A percentile compares a stretch with the other conserved stretches of the same genome.
Evolutionary conservation across 106 monocot species (phyloP).

Genomic region (Dactylorhiza incarnata): DNA sequence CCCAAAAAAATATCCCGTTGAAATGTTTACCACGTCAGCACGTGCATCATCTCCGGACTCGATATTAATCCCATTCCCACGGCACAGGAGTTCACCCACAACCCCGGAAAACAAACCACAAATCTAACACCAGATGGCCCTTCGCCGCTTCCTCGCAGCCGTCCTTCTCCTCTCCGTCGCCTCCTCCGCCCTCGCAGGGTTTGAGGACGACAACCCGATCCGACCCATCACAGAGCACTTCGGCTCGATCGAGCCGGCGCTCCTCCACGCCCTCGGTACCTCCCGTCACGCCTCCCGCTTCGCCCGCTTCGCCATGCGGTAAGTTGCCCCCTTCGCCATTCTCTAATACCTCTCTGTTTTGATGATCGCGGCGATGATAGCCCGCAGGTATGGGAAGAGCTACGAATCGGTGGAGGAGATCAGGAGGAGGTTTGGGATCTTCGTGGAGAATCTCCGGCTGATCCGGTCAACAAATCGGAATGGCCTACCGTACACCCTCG

Average conservation of each 20-base stretch:
- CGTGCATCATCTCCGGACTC: slow-evolving; percentile 2
- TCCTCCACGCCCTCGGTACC: slow-evolving; percentile 47
- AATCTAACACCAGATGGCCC: neutral
- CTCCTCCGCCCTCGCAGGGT: slow-evolving; percentile 12
- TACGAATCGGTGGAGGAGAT: slow-evolving; percentile 68
- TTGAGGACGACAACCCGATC: slow-evolving; percentile 45
- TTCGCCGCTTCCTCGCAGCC: slow-evolving; percentile 11
- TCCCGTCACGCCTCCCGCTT: slow-evolving; percentile 55
- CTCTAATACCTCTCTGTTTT: neutral
- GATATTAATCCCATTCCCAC: neutral
- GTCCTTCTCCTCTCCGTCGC: slow-evolving; percentile 13
- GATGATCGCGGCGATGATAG: neutral
- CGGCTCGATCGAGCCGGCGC: slow-evolving; percentile 27
- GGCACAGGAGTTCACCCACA: neutral
- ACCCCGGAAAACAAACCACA: neutral
- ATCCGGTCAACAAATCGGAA: slow-evolving; percentile 55
- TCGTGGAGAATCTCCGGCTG: slow-evolving; percentile 47
- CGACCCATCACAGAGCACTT: slow-evolving; percentile 45
- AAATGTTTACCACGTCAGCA: slow-evolving; percentile 6
- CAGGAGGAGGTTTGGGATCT: slow-evolving; percentile 47
- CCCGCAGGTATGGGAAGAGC: slow-evolving; percentile 56
- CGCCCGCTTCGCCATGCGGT: slow-evolving; percentile 68
- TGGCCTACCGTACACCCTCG: slow-evolving; percentile 59
- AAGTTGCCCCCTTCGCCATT: neutral
- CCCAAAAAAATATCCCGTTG: neutral